phyloP scores from a whole-genome alignment of 176 grass and related monocot genomes.

The Zoysia pacifica region DNA sequence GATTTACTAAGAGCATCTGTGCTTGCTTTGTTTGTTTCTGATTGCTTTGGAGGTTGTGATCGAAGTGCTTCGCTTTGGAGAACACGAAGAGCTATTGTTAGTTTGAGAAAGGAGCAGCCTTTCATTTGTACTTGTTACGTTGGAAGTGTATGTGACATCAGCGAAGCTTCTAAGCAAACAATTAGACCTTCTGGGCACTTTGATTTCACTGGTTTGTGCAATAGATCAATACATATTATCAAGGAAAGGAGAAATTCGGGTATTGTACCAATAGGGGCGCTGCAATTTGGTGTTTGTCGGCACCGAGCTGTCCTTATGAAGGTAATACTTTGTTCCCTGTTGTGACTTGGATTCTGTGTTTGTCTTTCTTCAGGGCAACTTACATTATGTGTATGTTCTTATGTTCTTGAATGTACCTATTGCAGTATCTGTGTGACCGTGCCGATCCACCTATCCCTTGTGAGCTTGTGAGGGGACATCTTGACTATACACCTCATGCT shows the following conservation, averaged over 20 bases:
- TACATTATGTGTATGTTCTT: not conserved
- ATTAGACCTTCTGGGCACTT: slow-evolving; percentile 37
- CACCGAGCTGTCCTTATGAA: slow-evolving; percentile 98
- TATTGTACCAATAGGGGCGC: slow-evolving; percentile 82
- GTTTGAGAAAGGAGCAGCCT: slow-evolving; percentile 82
- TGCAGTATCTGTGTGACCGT: slow-evolving; percentile 94
- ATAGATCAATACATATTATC: slow-evolving; percentile 75
- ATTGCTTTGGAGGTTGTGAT: slow-evolving; percentile 96
- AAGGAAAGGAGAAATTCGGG: slow-evolving; percentile 86
- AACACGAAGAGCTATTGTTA: slow-evolving; percentile 67
- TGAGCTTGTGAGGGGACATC: slow-evolving; percentile 93
- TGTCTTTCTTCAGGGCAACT: not conserved
- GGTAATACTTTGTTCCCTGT: slow-evolving; percentile 42
- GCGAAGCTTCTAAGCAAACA: slow-evolving; percentile 39
- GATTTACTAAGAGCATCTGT: slow-evolving; percentile 77
- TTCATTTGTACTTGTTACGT: slow-evolving; percentile 89
- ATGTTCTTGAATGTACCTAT: slow-evolving; percentile 14
- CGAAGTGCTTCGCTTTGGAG: slow-evolving; percentile 72
- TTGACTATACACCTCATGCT: slow-evolving; percentile 96
- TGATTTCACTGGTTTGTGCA: slow-evolving; percentile 60
- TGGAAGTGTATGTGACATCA: slow-evolving; percentile 47
- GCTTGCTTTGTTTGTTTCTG: slow-evolving; percentile 95
- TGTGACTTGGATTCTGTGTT: slow-evolving; percentile 4
- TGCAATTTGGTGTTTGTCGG: slow-evolving; percentile 93
- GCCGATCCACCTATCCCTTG: slow-evolving; percentile 92